Base-by-base conservation (phyloP, 306 rosid genomes). In the Vigna angularis region DNA sequence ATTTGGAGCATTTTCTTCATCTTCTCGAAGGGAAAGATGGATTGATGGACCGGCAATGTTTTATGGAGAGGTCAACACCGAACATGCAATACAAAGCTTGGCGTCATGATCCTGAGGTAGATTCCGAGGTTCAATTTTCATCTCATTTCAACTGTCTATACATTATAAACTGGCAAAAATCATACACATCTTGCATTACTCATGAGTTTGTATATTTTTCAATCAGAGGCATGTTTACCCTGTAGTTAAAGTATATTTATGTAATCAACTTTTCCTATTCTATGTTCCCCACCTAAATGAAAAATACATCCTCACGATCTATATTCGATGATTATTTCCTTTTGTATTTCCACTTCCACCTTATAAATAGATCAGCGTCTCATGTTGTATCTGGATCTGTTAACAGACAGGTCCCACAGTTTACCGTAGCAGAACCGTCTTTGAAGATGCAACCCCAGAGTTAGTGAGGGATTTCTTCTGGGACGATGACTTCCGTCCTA, bases 391-490 rank as follows among this genome's bases (percentile, higher is more conserved):
- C 28, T 81, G 81, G 68, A 75, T 78, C 40, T 80, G 48, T 86
- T 75, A 85, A 76, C 96, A 96, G 99, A 80, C 88, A 62, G 93
- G 97, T 51, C 91, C 97, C 47, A 91, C 94, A 72, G 78, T 91
- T 78, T 96, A 96, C 85, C 89, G 96, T 14, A 96, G 94, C 77
- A 91, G 86, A 89, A 96, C 97, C 62, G 87, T 93, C 55, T 96
- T 93, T 82, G 98, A 96, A 86, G 99, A 96, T 74, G 98, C 96
- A 53, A 87, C 90, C 34, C 94, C 96, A 1, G 99, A 96, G 88
- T 66, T 96, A 87, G 99, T 96, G 18, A 90, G 98, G 85, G 99
- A 96, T 86, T 96, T 96, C 86, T 96, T 96, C 78, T 96, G 99
- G 99, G 99, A 96, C 79, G 99, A 96, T 84, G 98, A 96, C 76